Evolutionary conservation across 2,329 filamentous ascomycete species (phyloP).

Genomic region (Cercospora beticola): DNA sequence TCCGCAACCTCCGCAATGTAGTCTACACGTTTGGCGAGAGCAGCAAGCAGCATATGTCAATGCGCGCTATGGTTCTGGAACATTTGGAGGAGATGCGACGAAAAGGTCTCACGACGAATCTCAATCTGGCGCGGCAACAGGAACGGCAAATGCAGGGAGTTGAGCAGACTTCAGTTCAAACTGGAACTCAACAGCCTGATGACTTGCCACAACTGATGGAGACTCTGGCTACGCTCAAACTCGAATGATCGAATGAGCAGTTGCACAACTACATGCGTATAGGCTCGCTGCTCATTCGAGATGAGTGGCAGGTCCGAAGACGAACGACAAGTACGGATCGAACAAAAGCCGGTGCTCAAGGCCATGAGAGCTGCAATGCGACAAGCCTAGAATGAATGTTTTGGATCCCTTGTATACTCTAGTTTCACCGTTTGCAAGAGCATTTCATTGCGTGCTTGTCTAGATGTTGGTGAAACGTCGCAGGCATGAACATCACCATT

Average conservation of each 20-base stretch:
- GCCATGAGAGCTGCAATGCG: neutral
- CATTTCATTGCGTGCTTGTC: neutral
- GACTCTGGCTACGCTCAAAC: neutral
- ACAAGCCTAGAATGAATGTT: neutral
- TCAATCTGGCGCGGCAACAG: slow-evolving; percentile 21
- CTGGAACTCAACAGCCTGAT: neutral
- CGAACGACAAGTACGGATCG: neutral
- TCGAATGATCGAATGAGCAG: neutral
- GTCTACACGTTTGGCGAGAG: slow-evolving; percentile 38
- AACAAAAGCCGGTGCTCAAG: neutral
- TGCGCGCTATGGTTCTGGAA: slow-evolving; percentile 35
- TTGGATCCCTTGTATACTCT: neutral
- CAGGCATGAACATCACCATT: neutral
- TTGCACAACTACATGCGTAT: neutral
- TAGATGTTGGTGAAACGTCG: neutral
- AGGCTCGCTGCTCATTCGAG: neutral
- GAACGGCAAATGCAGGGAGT: slow-evolving; percentile 9
- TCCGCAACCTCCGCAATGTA: slow-evolving; percentile 40
- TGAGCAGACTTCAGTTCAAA: neutral
- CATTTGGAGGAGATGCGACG: slow-evolving; percentile 36
- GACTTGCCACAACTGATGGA: slow-evolving; percentile 12
- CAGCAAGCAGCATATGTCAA: slow-evolving; percentile 34
- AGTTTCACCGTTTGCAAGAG: neutral
- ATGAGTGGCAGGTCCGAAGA: neutral
- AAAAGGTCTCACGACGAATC: slow-evolving; percentile 28